Evolutionary conservation across 306 rosid genomes (phyloP), one percentile per base, ranked within the genome.

Genomic region (Trifolium fragiferum): DNA sequence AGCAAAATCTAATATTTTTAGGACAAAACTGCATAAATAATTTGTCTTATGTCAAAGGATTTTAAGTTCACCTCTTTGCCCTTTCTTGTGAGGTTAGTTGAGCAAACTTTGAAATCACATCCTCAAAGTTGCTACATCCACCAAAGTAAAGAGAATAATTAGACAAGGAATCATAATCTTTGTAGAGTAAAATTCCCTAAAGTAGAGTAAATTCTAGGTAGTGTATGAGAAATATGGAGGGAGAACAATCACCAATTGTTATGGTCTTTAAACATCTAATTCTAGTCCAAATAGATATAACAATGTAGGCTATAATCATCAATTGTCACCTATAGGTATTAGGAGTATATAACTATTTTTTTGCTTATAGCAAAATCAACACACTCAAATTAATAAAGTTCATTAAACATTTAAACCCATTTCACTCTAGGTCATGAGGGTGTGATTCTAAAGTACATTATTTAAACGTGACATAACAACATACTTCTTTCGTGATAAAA

Each of bases 61-160:
- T 37, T 72, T 47, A 69, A 51, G 21, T 30, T 1, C 72, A 89
- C 97, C 92, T 89, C 77, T 89, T 89, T 30, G 92, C 86, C 66
- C 92, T 87, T 86, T 91, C 97, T 27, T 89, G 97, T 6, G 95
- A 89, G 70, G 95, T 86, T 51, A 86, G 85, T 69, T 91, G 97
- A 27, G 92, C 83, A 76, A 91, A 91, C 85, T 87, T 91, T 43
- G 90, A 80, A 37, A 91, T 87, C 47, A 91, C 90, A 53, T 91
- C 95, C 73, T 87, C 95, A 10, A 87, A 84, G 82, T 50, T 69
- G n/a, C 74, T 69, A 16, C 75, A 74, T 58, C 32, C 72, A 79
- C 53, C 68, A 46, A 75, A 46, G 23, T 18, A 60, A 32, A 37
- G 67, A 35, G 10, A 44, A 60, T 58, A 69, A 43, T 43, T 8